Percentiles rank a stretch among this genome's conserved stretches.
Evolutionary conservation across 768 basidiomycete species (phyloP).

Genomic region (Auricularia sp.): DNA sequence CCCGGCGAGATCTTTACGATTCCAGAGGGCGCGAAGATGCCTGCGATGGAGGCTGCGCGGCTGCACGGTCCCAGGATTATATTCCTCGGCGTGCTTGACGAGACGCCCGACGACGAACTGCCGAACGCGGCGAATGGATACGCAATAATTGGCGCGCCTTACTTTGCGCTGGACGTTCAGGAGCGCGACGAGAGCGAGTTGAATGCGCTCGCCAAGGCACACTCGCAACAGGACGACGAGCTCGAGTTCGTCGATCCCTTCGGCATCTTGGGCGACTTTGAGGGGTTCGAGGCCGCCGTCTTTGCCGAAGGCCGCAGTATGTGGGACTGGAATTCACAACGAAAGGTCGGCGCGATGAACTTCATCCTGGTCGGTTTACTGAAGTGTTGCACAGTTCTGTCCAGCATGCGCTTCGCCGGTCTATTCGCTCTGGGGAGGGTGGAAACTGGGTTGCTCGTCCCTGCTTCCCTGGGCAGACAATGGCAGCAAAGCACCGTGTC

Average conservation of each 20-base stretch:
- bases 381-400: slow-evolving; percentile 55
- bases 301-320: slow-evolving; percentile 44
- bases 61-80: slow-evolving; percentile 52
- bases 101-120: slow-evolving; percentile 27
- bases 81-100: slow-evolving; percentile 70
- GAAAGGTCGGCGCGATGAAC: slow-evolving; percentile 44
- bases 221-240: slow-evolving; percentile 32
- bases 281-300: slow-evolving; percentile 50
- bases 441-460: slow-evolving; percentile 80
- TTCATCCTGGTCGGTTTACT: not conserved
- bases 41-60: slow-evolving; percentile 45
- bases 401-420: slow-evolving; percentile 73
- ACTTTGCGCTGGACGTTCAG: slow-evolving; percentile 72
- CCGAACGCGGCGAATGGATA: slow-evolving; percentile 44
- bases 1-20: slow-evolving; percentile 21
- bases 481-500: slow-evolving; percentile 53
- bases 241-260: slow-evolving; percentile 62
- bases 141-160: slow-evolving; percentile 72
- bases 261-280: slow-evolving; percentile 43
- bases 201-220: slow-evolving; percentile 25
- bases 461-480: slow-evolving; percentile 68
- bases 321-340: slow-evolving; percentile 88
- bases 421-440: slow-evolving; percentile 89
- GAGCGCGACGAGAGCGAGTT: slow-evolving; percentile 25
- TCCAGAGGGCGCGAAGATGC: slow-evolving; percentile 14